phyloP scores from a whole-genome alignment of 768 basidiomycete genomes.

The Punctularia strigosozonata region DNA sequence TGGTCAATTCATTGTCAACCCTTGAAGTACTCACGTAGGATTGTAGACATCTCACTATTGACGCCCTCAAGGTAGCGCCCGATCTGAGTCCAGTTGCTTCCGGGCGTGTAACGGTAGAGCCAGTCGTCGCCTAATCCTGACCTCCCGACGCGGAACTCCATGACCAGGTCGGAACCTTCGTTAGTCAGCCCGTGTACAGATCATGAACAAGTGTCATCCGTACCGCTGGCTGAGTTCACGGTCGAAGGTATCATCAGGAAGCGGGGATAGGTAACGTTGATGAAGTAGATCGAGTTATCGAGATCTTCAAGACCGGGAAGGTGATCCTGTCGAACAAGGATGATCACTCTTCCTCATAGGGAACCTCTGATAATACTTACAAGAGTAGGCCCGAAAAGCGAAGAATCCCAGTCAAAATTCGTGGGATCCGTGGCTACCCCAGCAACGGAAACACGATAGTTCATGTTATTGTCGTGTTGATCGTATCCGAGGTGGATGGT shows the following conservation, averaged over 20 bases:
- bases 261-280: conserved; percentile 25
- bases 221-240: background rate
- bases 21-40: background rate
- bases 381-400: conserved; percentile 16
- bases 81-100: conserved; percentile 17
- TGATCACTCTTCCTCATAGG: background rate
- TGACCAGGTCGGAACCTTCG: conserved; percentile 21
- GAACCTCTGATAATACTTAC: conserved; percentile 5
- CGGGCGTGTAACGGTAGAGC: conserved; percentile 22
- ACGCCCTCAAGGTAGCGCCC: conserved; percentile 26
- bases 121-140: conserved; percentile 26
- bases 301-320: conserved; percentile 21
- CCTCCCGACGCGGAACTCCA: conserved; percentile 23
- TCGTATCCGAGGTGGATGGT: conserved; percentile 24
- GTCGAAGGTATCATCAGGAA: conserved; percentile 13
- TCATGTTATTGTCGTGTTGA: conserved; percentile 24
- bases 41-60: conserved; percentile 16
- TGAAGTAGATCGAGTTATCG: conserved; percentile 19
- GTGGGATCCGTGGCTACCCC: conserved; percentile 19
- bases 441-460: conserved; percentile 18
- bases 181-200: no score
- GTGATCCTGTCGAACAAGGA: conserved; percentile 12
- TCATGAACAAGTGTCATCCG: no score
- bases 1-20: background rate
- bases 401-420: conserved; percentile 12